Base-by-base conservation (phyloP, 2,329 filamentous ascomycete species). In the Dothidotthia symphoricarpi region DNA sequence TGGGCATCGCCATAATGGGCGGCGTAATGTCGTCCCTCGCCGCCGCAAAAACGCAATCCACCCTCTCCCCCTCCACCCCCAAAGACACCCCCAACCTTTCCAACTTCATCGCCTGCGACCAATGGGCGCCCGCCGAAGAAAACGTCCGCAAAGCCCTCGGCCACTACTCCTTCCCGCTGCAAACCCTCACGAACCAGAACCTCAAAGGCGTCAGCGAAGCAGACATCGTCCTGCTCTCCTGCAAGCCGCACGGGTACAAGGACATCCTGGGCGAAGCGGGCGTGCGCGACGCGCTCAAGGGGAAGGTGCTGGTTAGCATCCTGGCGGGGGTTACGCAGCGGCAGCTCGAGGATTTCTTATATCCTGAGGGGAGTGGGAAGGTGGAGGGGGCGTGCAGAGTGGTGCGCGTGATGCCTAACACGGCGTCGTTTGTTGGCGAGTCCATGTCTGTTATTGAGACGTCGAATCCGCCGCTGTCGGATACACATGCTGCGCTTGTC, bases 371-470 rank as follows among this genome's bases (percentile, higher is more conserved):
- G 8, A 68, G 75, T 14, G 45, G 46, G 8, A 56, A 55, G 26
- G 71, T 75, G 25, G 55, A 54, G n/a, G 66, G 68, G 26, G 52
- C 53, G n/a, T 85, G 80, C 66, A 73, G 78, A 28, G 75, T 93
- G 29, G 82, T 94, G 4, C 77, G 88, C 22, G 87, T 85, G 37
- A 88, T 94, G 80, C 88, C 88, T 53, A 94, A 94, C 71, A 90
- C 86, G 0, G 87, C 88, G 9, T 82, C 83, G 16, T 76, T 86
- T 32, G 84, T 94, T 41, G 73, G 86, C 31, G 83, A 94, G 67
- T 83, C 80, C 52, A 93, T 93, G 86, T 91, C 73, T 7, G 74
- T 93, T 36, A 84, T 95, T 51, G 82, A 80, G 31, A 81, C 76
- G 1, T 73, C 76, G 6, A 73, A 71, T 7, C 79, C 82, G 7